Conservation (phyloP, 2,329 filamentous ascomycete species). For the Trichoderma aggressivum region DNA sequence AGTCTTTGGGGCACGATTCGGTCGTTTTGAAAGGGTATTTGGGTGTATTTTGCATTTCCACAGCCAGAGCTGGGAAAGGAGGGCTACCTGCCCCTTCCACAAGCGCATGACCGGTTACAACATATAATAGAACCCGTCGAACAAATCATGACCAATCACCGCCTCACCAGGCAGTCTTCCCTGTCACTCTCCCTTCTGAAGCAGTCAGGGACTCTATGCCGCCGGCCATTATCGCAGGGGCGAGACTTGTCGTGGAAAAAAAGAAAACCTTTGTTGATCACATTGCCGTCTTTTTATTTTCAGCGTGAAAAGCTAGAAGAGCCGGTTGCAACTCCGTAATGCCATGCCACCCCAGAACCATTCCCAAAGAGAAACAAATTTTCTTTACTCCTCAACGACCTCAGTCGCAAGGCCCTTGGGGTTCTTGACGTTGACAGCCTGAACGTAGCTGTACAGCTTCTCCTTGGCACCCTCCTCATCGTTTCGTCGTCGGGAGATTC, state of each 20-base stretch:
- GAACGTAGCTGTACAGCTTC: conserved; percentile 99
- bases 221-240: background rate
- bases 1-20: conserved; percentile 38
- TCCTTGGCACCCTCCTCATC: conserved; percentile 99
- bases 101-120: conserved; percentile 14
- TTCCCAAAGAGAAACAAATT: conserved; percentile 38
- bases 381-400: conserved; percentile 71
- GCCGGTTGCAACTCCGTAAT: conserved; percentile 47
- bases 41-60: conserved; percentile 30
- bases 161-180: conserved; percentile 14
- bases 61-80: conserved; percentile 14
- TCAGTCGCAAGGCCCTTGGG: conserved; percentile 95
- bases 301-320: conserved; percentile 43
- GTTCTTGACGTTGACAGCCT: conserved; percentile 99
- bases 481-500: conserved; percentile 99
- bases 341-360: conserved; percentile 44
- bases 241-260: conserved; percentile 17
- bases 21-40: conserved; percentile 32
- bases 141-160: conserved; percentile 19
- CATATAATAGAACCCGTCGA: conserved; percentile 17
- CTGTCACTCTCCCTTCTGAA: background rate
- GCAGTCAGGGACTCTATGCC: background rate
- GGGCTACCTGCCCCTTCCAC: conserved; percentile 6
- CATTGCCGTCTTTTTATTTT: conserved; percentile 36
- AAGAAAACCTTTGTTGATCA: conserved; percentile 29